phyloP scores from a whole-genome alignment of 1,284 basidiomycete genomes.

The Melampsora americana region DNA sequence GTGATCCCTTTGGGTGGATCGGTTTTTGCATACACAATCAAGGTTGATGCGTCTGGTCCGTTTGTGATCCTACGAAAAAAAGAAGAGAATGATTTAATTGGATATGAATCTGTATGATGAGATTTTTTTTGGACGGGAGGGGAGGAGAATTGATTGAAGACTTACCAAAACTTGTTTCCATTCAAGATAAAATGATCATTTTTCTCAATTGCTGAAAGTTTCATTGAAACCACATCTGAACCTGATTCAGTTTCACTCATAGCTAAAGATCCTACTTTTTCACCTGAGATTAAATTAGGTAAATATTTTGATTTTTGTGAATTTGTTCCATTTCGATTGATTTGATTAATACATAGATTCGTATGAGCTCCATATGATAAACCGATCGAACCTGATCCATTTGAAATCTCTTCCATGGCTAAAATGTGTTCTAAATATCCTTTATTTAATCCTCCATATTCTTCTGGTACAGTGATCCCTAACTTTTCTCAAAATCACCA shows the following conservation, averaged over 20 bases:
- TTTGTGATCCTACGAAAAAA: slow-evolving; percentile 79
- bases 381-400: slow-evolving; percentile 82
- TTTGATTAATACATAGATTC: slow-evolving; percentile 79
- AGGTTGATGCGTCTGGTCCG: slow-evolving; percentile 79
- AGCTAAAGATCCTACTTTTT: slow-evolving; percentile 82
- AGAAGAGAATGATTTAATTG: no score
- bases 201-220: slow-evolving; percentile 71
- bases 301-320: slow-evolving; percentile 84
- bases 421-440: slow-evolving; percentile 85
- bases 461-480: slow-evolving; percentile 75
- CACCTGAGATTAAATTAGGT: slow-evolving; percentile 72
- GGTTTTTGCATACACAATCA: slow-evolving; percentile 91
- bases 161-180: slow-evolving; percentile 87
- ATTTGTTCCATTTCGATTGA: slow-evolving; percentile 79
- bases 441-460: slow-evolving; percentile 72
- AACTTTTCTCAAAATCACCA: no score
- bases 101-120: no score
- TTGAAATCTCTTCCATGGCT: slow-evolving; percentile 87
- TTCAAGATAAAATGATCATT: slow-evolving; percentile 74
- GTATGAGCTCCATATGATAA: slow-evolving; percentile 92
- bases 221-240: slow-evolving; percentile 90
- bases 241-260: slow-evolving; percentile 91
- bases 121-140: slow-evolving; percentile 13
- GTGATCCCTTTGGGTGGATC: slow-evolving; percentile 79
- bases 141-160: slow-evolving; percentile 6